Percentiles rank a stretch among this genome's conserved stretches.
Conservation (phyloP, 1,284 basidiomycete genomes). For the Rhizopogon parksii region DNA sequence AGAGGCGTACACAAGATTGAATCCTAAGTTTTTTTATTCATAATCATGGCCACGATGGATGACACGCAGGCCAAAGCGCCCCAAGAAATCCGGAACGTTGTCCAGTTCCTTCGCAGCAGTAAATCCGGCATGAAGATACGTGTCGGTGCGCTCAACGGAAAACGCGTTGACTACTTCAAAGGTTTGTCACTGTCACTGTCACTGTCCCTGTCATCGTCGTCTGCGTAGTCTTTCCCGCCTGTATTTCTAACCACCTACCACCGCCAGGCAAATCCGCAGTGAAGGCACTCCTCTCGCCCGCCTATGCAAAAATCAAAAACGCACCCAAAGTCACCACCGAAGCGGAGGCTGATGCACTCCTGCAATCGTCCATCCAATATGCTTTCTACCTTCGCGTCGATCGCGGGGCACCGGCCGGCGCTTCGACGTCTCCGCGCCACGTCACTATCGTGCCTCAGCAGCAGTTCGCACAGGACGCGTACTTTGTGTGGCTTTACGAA, state of each 20-base stretch:
- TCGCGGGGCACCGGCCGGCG: conserved; percentile 65
- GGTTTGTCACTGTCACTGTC: conserved; percentile 34
- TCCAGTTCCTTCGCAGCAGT: conserved; percentile 79
- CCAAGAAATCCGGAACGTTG: conserved; percentile 70
- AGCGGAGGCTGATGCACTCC: conserved; percentile 65
- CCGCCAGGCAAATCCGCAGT: conserved; percentile 80
- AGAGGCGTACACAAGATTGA: background rate
- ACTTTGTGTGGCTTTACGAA: conserved; percentile 97
- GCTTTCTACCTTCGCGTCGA: conserved; percentile 90
- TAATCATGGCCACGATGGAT: conserved; percentile 41
- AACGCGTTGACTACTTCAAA: conserved; percentile 97
- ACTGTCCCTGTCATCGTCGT: too few relatives aligned
- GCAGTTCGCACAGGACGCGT: conserved; percentile 68
- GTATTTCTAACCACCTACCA: background rate
- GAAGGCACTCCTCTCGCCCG: conserved; percentile 86
- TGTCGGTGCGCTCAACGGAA: conserved; percentile 88
- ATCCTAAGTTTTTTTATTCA: background rate
- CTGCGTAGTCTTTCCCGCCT: background rate
- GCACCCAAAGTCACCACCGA: conserved; percentile 75
- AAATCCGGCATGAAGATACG: conserved; percentile 86
- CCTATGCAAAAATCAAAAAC: conserved; percentile 84
- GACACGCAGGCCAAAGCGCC: conserved; percentile 68
- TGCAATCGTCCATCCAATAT: conserved; percentile 72
- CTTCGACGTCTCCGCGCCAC: conserved; percentile 69
- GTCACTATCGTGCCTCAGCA: conserved; percentile 83